Evolutionary conservation across 768 basidiomycete species (phyloP).

Genomic region (Mycena epipterygia): DNA sequence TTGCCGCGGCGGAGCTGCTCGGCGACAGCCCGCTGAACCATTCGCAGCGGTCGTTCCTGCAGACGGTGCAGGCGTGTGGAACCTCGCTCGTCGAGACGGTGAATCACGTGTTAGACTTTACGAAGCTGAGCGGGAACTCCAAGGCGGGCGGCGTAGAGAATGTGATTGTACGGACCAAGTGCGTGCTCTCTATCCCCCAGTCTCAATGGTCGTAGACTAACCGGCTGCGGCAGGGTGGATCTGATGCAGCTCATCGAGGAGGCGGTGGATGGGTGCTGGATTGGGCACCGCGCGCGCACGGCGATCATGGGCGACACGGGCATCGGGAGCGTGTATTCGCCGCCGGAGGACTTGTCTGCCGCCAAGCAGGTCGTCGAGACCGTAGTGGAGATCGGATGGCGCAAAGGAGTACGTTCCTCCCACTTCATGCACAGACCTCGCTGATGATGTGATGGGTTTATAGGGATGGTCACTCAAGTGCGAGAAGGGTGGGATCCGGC

Average conservation of each 20-base stretch:
- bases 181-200: conserved; percentile 40
- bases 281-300: conserved; percentile 88
- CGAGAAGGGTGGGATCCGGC: conserved; percentile 93
- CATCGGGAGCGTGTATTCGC: conserved; percentile 94
- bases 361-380: conserved; percentile 81
- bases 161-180: conserved; percentile 78
- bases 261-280: conserved; percentile 94
- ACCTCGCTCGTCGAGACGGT: conserved; percentile 97
- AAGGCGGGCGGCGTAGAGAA: conserved; percentile 85
- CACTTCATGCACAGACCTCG: not conserved
- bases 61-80: conserved; percentile 95
- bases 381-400: conserved; percentile 86
- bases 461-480: conserved; percentile 91
- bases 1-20: conserved; percentile 93
- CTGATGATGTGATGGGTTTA: conserved; percentile 2
- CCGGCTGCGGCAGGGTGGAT: conserved; percentile 64
- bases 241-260: conserved; percentile 88
- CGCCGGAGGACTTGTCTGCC: conserved; percentile 71
- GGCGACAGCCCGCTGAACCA: conserved; percentile 86
- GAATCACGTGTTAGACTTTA: conserved; percentile 96
- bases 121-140: conserved; percentile 90
- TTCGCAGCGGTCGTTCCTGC: conserved; percentile 87
- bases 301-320: conserved; percentile 77
- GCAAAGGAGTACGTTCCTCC: conserved; percentile 66
- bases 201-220: conserved; percentile 4